phyloP scores from a whole-genome alignment of 371 early-diverging fungal genomes.

The Nematocida displodere region DNA sequence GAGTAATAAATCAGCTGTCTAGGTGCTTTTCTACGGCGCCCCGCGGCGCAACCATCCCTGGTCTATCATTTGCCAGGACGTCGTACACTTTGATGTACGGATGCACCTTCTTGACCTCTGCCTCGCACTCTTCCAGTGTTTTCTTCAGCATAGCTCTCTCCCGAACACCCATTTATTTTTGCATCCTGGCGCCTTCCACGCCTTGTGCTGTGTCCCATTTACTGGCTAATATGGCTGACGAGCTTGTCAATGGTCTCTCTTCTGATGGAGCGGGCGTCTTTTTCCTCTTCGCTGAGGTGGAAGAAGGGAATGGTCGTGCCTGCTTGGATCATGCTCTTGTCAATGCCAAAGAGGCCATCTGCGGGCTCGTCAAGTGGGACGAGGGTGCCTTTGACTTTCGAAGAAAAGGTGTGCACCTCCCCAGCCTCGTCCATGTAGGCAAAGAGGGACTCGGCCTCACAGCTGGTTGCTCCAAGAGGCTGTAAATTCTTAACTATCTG shows the following conservation, averaged over 20 bases:
- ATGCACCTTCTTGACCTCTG: constrained; percentile 6
- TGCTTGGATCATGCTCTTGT: background rate
- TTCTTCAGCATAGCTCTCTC: background rate
- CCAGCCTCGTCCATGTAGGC: constrained; percentile 12
- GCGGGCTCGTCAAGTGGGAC: background rate
- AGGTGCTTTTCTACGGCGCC: too few relatives aligned
- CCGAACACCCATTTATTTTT: too few relatives aligned
- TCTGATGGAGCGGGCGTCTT: constrained; percentile 24
- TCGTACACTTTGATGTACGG: constrained; percentile 30
- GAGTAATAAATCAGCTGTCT: too few relatives aligned
- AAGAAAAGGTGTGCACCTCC: background rate
- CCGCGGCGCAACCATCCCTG: background rate
- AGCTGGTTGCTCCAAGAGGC: constrained; percentile 2
- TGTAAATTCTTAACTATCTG: constrained; percentile 26
- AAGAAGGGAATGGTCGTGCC: constrained; percentile 1
- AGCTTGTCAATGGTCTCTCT: constrained; percentile 18
- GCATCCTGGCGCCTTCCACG: too few relatives aligned
- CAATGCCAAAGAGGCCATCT: constrained; percentile 3
- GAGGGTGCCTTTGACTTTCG: background rate
- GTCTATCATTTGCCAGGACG: background rate
- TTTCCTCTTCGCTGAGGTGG: constrained; percentile 9
- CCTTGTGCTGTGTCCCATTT: too few relatives aligned
- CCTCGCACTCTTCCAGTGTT: background rate
- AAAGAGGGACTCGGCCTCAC: constrained; percentile 32
- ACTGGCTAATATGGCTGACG: constrained; percentile 16